Evolutionary conservation across 148 eudicot genomes (phyloP).

Genomic region (Rhododendron ferrugineum): DNA sequence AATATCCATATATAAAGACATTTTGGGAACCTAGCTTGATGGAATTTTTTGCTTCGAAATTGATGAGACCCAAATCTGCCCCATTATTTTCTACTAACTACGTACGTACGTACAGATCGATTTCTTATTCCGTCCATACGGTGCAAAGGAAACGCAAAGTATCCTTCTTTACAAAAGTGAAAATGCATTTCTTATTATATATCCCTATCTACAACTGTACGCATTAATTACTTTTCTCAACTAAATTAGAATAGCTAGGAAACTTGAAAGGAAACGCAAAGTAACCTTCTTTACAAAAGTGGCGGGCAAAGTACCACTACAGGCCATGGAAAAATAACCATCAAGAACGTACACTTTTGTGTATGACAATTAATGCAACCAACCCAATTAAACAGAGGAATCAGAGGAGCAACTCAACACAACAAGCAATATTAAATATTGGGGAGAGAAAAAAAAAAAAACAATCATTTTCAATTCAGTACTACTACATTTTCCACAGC

Average conservation of each 20-base stretch:
- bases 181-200: not conserved
- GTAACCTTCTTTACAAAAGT: constrained; percentile 4
- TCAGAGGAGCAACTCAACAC: not conserved
- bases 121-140: not conserved
- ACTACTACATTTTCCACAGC: no score
- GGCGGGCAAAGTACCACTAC: constrained; percentile 7
- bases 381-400: constrained; percentile 13
- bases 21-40: not conserved
- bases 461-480: not conserved
- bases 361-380: constrained; percentile 3
- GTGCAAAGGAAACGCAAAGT: no score
- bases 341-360: not conserved
- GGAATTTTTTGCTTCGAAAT: not conserved
- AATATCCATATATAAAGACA: not conserved
- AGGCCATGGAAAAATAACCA: not conserved
- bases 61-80: not conserved
- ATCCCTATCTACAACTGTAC: no score
- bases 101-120: not conserved
- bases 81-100: not conserved
- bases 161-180: no score
- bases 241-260: no score
- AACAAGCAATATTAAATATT: not conserved
- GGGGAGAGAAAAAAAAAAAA: not conserved
- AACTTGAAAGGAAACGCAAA: not conserved
- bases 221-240: not conserved